Percentiles rank a stretch among this genome's conserved stretches.
Evolutionary conservation across 2,329 filamentous ascomycete genomes (phyloP).

Genomic region (Cryphonectria carpinicola): DNA sequence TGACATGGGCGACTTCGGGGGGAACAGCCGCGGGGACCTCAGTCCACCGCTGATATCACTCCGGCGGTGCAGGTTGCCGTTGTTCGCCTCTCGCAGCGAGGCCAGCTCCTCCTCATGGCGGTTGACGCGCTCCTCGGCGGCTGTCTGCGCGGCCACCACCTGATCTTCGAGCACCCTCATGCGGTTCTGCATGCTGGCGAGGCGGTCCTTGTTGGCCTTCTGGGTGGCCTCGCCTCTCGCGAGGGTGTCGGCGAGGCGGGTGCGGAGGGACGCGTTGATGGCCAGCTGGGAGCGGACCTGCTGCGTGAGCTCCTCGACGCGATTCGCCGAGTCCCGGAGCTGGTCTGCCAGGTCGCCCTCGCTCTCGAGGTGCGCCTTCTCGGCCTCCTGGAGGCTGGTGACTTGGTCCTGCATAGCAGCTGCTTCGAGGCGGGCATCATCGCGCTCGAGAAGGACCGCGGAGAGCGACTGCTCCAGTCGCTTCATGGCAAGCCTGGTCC

Average conservation of each 20-base stretch:
- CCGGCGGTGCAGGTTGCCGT: conserved; percentile 75
- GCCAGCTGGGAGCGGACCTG: conserved; percentile 81
- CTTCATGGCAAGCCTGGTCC: conserved; percentile 64
- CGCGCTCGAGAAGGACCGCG: conserved; percentile 70
- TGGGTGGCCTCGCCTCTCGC: conserved; percentile 84
- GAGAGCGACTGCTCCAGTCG: conserved; percentile 71
- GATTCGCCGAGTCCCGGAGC: conserved; percentile 72
- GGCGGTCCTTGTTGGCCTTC: conserved; percentile 76
- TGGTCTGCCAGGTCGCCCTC: conserved; percentile 71
- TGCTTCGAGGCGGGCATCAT: conserved; percentile 70
- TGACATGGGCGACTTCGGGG: conserved; percentile 63
- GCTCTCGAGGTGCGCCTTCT: conserved; percentile 59
- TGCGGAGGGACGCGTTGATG: conserved; percentile 75
- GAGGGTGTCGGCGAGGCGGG: conserved; percentile 78
- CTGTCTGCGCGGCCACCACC: conserved; percentile 79
- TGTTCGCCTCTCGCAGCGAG: conserved; percentile 76
- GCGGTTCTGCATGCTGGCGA: conserved; percentile 80
- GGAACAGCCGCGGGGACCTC: conserved; percentile 54
- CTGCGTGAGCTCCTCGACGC: conserved; percentile 77
- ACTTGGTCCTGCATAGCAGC: conserved; percentile 65
- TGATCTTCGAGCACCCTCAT: conserved; percentile 84
- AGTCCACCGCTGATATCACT: conserved; percentile 50
- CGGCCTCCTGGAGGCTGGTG: conserved; percentile 58
- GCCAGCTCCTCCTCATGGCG: conserved; percentile 86
- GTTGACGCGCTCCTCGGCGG: conserved; percentile 81